phyloP scores from a whole-genome alignment of 768 basidiomycete species.

The Mycena crocata region DNA sequence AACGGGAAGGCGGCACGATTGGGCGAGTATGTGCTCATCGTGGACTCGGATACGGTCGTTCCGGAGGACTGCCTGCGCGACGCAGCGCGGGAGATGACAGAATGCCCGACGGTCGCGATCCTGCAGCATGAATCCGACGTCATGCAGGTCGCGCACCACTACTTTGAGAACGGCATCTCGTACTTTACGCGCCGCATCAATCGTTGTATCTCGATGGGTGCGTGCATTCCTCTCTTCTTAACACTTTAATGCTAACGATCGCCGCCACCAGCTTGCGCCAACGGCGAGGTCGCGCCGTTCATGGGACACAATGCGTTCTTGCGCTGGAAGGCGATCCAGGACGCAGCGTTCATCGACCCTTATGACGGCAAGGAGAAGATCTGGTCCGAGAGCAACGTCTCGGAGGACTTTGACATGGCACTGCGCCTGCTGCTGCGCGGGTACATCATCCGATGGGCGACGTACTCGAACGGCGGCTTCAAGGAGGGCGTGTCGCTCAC shows the following conservation, averaged over 20 bases:
- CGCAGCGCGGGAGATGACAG: constrained; percentile 84
- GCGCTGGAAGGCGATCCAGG: constrained; percentile 88
- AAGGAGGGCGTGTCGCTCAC: constrained; percentile 93
- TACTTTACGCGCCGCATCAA: constrained; percentile 35
- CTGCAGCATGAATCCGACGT: constrained; percentile 83
- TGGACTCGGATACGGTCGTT: constrained; percentile 82
- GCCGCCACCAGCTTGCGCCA: constrained; percentile 71
- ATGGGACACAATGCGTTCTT: constrained; percentile 91
- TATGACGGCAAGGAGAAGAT: constrained; percentile 76
- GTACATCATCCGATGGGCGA: constrained; percentile 85
- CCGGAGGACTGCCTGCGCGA: constrained; percentile 70
- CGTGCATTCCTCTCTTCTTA: constrained; percentile 37
- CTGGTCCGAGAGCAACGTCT: constrained; percentile 83
- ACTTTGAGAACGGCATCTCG: constrained; percentile 76
- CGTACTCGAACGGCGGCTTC: constrained; percentile 86
- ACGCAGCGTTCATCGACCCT: constrained; percentile 79
- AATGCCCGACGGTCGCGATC: constrained; percentile 82
- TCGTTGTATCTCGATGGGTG: constrained; percentile 35
- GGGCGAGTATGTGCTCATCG: constrained; percentile 81
- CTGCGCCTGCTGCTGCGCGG: constrained; percentile 69
- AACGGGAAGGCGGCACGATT: constrained; percentile 70
- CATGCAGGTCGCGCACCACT: constrained; percentile 58
- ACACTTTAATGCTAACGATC: not conserved
- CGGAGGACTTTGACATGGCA: constrained; percentile 89
- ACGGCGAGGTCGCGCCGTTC: constrained; percentile 86